A percentile compares a stretch with the other conserved stretches of the same genome.
phyloP scores from a whole-genome alignment of 1,139 yeast species.

The Saccharomyces hybrid region DNA sequence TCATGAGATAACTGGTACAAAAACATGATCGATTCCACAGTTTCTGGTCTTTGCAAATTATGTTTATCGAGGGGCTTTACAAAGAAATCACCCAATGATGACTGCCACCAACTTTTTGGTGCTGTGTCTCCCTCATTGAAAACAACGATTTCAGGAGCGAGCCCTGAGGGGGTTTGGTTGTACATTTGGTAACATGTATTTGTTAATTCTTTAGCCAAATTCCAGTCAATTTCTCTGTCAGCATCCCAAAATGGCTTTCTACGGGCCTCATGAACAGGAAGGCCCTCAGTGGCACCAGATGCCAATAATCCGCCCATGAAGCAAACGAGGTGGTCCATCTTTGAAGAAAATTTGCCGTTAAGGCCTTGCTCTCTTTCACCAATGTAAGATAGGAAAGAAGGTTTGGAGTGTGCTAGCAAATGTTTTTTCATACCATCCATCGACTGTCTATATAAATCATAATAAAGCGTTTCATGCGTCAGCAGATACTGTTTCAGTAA shows the following conservation, averaged over 20 bases:
- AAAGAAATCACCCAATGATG: slow-evolving; percentile 45
- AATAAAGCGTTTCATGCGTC: slow-evolving; percentile 57
- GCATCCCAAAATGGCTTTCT: slow-evolving; percentile 27
- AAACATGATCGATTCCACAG: slow-evolving; percentile 82
- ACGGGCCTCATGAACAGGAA: slow-evolving; percentile 46
- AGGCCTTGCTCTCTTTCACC: slow-evolving; percentile 77
- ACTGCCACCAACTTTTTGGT: slow-evolving; percentile 20
- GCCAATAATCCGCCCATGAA: slow-evolving; percentile 89
- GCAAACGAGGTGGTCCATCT: slow-evolving; percentile 93
- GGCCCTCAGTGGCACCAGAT: slow-evolving; percentile 81
- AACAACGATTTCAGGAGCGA: slow-evolving; percentile 83
- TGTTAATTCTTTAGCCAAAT: slow-evolving; percentile 68
- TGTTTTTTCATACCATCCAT: slow-evolving; percentile 67
- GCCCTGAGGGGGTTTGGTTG: slow-evolving; percentile 61
- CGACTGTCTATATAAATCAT: slow-evolving; percentile 69
- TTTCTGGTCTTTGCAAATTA: slow-evolving; percentile 88
- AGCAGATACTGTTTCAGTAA: slow-evolving; percentile 79
- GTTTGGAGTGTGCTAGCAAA: slow-evolving; percentile 53
- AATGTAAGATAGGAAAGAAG: slow-evolving; percentile 57
- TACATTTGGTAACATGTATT: slow-evolving; percentile 82
- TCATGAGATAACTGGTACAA: slow-evolving; percentile 78
- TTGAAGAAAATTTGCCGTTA: slow-evolving; percentile 47
- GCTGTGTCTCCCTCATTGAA: slow-evolving; percentile 36
- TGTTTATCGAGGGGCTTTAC: slow-evolving; percentile 71
- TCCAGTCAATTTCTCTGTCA: slow-evolving; percentile 49